Conservation (phyloP, 2,329 filamentous ascomycete genomes). For the Colletotrichum melonis region DNA sequence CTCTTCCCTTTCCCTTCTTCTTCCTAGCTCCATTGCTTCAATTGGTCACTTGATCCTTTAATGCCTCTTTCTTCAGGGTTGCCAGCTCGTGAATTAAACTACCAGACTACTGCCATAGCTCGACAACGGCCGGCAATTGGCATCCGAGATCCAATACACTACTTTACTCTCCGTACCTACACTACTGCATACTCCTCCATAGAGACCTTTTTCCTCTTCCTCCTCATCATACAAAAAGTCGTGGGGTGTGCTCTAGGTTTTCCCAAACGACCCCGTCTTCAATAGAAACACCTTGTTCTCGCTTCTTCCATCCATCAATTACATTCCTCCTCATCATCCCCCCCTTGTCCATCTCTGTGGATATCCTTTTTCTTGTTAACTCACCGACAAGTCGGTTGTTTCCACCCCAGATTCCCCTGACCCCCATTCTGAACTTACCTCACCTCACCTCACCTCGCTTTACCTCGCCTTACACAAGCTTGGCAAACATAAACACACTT, state of each 20-base stretch:
- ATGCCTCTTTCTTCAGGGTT: neutral
- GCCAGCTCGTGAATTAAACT: neutral
- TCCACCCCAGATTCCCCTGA: neutral
- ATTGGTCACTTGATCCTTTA: slow-evolving; percentile 10
- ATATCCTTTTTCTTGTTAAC: neutral
- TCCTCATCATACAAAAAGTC: slow-evolving; percentile 27
- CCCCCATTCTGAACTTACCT: too few relatives aligned
- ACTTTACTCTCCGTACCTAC: neutral
- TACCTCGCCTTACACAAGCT: neutral
- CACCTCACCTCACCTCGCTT: neutral
- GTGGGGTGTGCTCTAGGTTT: neutral
- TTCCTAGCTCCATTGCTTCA: neutral
- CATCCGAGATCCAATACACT: slow-evolving; percentile 4
- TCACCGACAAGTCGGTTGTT: neutral
- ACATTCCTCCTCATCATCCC: neutral
- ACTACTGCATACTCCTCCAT: neutral
- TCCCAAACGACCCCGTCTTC: neutral
- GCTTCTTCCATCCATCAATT: neutral
- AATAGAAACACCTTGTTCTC: neutral
- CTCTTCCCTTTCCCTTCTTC: neutral
- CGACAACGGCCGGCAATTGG: slow-evolving; percentile 1
- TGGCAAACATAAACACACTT: neutral
- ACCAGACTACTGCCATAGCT: neutral
- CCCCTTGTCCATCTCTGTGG: neutral
- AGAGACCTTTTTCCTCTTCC: neutral